phyloP scores from a whole-genome alignment of 2,329 filamentous ascomycete species.

The Arthrobotrys conoides region DNA sequence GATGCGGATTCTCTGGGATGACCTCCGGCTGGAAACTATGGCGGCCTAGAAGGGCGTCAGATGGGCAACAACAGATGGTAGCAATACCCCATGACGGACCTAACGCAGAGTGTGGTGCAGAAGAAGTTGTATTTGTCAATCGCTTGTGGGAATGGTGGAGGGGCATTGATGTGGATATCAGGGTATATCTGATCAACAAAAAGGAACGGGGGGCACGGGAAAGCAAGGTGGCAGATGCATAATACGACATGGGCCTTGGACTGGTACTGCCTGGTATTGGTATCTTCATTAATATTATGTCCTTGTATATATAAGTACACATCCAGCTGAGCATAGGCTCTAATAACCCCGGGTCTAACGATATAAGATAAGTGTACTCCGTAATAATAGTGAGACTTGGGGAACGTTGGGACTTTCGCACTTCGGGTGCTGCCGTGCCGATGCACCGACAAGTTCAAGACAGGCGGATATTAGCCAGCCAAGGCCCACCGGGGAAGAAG shows the following conservation, averaged over 20 bases:
- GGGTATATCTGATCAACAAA: slow-evolving; percentile 49
- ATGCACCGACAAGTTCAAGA: slow-evolving; percentile 30
- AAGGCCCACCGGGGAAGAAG: too few species aligned
- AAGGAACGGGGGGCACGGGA: neutral
- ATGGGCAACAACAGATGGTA: slow-evolving; percentile 41
- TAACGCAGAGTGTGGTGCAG: slow-evolving; percentile 62
- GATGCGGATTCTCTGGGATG: slow-evolving; percentile 39
- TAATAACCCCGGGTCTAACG: neutral
- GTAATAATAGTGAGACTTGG: neutral
- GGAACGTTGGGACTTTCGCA: neutral
- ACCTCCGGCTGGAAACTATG: slow-evolving; percentile 52
- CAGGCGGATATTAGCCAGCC: slow-evolving; percentile 10
- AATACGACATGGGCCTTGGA: neutral
- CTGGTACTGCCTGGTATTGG: too few species aligned
- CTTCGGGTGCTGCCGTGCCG: slow-evolving; percentile 30
- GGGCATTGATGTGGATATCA: slow-evolving; percentile 49
- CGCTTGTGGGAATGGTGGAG: slow-evolving; percentile 63
- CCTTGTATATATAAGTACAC: slow-evolving; percentile 17
- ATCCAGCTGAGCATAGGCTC: neutral
- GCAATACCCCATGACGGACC: slow-evolving; percentile 58
- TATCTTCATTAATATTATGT: too few species aligned
- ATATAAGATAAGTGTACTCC: too few species aligned
- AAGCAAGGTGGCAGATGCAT: neutral
- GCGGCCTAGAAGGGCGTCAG: slow-evolving; percentile 42
- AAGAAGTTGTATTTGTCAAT: slow-evolving; percentile 62